These are phyloP conservation scores for Porphyrellus cyaneotinctus DNA, from an alignment of 768 basidiomycete species.

Conservation along the genomic window DNA sequence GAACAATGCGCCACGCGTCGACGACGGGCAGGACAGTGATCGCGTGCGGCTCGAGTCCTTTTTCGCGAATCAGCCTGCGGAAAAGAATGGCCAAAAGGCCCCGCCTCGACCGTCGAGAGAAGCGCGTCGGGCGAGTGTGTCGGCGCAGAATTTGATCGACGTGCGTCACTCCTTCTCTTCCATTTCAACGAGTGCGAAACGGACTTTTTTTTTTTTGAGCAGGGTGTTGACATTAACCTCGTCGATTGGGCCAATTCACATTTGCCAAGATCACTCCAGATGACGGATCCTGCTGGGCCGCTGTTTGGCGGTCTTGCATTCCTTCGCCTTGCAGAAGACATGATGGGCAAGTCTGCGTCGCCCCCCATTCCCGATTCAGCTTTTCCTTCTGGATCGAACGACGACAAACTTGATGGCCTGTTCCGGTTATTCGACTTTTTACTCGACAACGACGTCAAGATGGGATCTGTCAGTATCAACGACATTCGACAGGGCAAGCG, in stretches of 20 bases:
- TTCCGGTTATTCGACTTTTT: slow-evolving; percentile 91
- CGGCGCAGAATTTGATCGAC: slow-evolving; percentile 23
- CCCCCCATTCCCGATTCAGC: slow-evolving; percentile 76
- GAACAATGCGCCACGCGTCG: slow-evolving; percentile 22
- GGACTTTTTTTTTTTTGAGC: not conserved
- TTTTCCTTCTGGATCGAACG: slow-evolving; percentile 62
- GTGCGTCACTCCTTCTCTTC: not conserved
- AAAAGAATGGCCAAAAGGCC: slow-evolving; percentile 20
- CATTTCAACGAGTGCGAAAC: not conserved
- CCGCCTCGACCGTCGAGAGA: slow-evolving; percentile 73
- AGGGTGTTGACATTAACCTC: slow-evolving; percentile 46
- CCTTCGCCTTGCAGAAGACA: slow-evolving; percentile 79
- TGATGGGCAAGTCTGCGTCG: slow-evolving; percentile 59
- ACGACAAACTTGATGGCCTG: slow-evolving; percentile 83
- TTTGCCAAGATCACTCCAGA: slow-evolving; percentile 60
- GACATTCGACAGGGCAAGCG: slow-evolving; percentile 81
- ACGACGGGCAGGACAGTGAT: slow-evolving; percentile 36
- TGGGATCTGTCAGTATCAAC: slow-evolving; percentile 91
- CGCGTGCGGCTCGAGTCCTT: slow-evolving; percentile 52
- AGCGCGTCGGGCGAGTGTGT: slow-evolving; percentile 41
- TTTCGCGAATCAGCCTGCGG: slow-evolving; percentile 41
- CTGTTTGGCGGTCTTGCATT: slow-evolving; percentile 71
- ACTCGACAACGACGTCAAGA: slow-evolving; percentile 86
- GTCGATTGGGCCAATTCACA: slow-evolving; percentile 89
- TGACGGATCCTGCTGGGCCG: slow-evolving; percentile 41